Conservation (phyloP, 306 rosid species). For the Ceratonia siliqua region DNA sequence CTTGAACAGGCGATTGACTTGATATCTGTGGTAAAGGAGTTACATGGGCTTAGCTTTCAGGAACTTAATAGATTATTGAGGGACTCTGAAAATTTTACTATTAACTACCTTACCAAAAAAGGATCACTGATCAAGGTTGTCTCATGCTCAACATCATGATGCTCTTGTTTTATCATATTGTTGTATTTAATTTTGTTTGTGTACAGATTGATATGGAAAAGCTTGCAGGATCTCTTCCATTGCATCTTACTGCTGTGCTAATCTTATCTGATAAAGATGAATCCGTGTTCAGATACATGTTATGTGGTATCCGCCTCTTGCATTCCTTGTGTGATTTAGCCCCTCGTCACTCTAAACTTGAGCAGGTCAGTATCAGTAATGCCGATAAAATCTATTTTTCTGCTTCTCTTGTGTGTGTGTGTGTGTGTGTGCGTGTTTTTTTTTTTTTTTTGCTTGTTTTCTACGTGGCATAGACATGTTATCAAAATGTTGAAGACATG, state of each 20-base stretch:
- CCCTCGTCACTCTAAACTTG: slow-evolving; percentile 74
- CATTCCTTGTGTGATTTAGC: slow-evolving; percentile 92
- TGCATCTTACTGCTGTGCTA: slow-evolving; percentile 72
- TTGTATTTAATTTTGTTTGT: slow-evolving; percentile 34
- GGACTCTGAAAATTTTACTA: slow-evolving; percentile 72
- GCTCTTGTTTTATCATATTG: slow-evolving; percentile 25
- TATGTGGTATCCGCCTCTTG: slow-evolving; percentile 79
- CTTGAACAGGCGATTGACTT: slow-evolving; percentile 65
- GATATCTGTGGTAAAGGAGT: slow-evolving; percentile 65
- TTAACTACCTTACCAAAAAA: slow-evolving; percentile 54
- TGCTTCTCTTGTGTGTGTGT: slow-evolving; percentile 12
- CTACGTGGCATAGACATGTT: neutral
- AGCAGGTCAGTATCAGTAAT: slow-evolving; percentile 63
- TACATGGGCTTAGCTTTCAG: slow-evolving; percentile 62
- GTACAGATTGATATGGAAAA: slow-evolving; percentile 86
- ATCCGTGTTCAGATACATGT: slow-evolving; percentile 58
- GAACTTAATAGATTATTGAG: slow-evolving; percentile 71
- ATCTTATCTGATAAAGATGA: slow-evolving; percentile 64
- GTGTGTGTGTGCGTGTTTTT: neutral
- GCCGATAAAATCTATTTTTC: slow-evolving; percentile 12
- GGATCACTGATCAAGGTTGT: slow-evolving; percentile 62
- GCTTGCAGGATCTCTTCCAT: slow-evolving; percentile 77
- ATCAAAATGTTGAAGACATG: slow-evolving; percentile 22
- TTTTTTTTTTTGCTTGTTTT: slow-evolving; percentile 18
- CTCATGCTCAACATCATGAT: slow-evolving; percentile 23